phyloP scores from a whole-genome alignment of 208 protist species.

The Hexamita inflata region DNA sequence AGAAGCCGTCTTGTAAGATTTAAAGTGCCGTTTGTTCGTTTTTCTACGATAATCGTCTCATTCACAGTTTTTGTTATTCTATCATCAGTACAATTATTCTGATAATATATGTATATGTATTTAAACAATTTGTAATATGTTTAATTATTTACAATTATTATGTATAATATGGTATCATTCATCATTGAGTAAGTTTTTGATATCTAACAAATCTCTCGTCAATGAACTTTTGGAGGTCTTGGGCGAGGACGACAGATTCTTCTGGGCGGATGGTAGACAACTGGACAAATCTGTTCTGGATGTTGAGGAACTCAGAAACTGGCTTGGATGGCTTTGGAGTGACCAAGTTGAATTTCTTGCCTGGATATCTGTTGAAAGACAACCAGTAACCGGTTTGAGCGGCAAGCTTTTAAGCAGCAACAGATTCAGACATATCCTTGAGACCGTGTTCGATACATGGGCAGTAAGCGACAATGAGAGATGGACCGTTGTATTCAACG shows the following conservation, averaged over 20 bases:
- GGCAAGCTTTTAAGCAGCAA: conserved; percentile 34
- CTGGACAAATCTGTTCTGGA: conserved; percentile 26
- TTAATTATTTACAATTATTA: too few species aligned
- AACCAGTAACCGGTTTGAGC: conserved; percentile 47
- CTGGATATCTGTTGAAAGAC: background rate
- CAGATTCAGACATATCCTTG: conserved; percentile 17
- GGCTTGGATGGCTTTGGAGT: background rate
- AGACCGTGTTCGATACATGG: conserved; percentile 49
- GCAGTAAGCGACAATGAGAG: conserved; percentile 45
- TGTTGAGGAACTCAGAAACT: conserved; percentile 11
- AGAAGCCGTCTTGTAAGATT: too few species aligned
- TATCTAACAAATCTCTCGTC: background rate
- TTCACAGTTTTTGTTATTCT: too few species aligned
- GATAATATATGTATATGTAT: too few species aligned
- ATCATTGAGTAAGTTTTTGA: too few species aligned
- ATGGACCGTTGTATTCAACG: conserved; percentile 43
- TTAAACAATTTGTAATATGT: too few species aligned
- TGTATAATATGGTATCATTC: too few species aligned
- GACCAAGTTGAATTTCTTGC: background rate
- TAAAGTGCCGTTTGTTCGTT: too few species aligned
- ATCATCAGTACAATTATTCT: too few species aligned
- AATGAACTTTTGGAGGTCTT: conserved; percentile 11
- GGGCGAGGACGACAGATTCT: background rate
- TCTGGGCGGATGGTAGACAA: background rate
- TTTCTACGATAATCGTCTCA: too few species aligned